Evolutionary conservation across 345 rosid genomes (phyloP).

Genomic region (Cardamine occulta): DNA sequence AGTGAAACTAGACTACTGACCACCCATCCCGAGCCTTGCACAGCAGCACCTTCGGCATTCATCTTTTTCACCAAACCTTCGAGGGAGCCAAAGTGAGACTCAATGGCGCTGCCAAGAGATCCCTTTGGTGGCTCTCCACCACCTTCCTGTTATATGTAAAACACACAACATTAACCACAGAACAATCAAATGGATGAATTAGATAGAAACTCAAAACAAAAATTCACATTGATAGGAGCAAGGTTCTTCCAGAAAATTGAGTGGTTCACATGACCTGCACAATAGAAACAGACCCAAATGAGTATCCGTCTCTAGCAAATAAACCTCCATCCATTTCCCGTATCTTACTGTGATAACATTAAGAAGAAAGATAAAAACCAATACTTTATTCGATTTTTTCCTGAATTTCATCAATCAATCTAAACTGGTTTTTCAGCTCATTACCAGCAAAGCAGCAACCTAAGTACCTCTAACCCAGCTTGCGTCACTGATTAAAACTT

Average conservation of each 20-base stretch:
- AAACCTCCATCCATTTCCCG: neutral
- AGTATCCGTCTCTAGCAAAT: conserved; percentile 4
- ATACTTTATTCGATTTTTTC: neutral
- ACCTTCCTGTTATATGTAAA: conserved; percentile 61
- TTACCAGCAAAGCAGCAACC: neutral
- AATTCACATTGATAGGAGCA: conserved; percentile 66
- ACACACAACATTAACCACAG: conserved; percentile 15
- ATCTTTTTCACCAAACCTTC: conserved; percentile 77
- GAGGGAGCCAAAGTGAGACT: conserved; percentile 77
- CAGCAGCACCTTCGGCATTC: conserved; percentile 89
- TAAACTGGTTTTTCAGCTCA: conserved; percentile 2
- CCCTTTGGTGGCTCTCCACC: conserved; percentile 93
- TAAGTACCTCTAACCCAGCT: neutral
- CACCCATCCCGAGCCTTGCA: conserved; percentile 99
- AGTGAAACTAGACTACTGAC: conserved; percentile 49
- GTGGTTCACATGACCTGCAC: conserved; percentile 89
- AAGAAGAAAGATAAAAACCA: neutral
- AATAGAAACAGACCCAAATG: neutral
- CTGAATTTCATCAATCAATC: neutral
- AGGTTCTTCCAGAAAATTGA: conserved; percentile 95
- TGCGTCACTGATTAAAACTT: neutral
- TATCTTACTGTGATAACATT: neutral
- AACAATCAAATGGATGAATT: neutral
- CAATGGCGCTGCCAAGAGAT: conserved; percentile 78
- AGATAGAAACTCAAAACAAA: neutral